phyloP scores from a whole-genome alignment of 371 early-diverging fungal species.

The Mucor plumbeus region DNA sequence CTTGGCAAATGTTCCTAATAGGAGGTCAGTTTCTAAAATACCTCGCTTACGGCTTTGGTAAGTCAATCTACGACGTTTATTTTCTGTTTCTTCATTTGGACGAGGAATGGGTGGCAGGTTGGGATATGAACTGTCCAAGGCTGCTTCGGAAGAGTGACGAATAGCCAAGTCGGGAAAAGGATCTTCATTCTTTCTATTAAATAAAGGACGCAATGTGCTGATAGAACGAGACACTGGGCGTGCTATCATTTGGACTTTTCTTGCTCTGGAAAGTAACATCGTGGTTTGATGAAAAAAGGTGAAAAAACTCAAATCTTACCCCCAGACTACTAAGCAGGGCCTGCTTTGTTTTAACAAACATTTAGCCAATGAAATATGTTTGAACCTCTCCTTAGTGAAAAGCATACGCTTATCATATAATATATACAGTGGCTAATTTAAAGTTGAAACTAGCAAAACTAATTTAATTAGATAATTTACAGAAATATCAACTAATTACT shows the following conservation, averaged over 20 bases:
- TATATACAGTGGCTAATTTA: too few relatives aligned
- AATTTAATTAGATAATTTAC: too few relatives aligned
- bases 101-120: slow-evolving; percentile 68
- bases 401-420: too few relatives aligned
- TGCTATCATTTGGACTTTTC: not conserved
- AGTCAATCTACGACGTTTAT: slow-evolving; percentile 80
- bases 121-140: slow-evolving; percentile 58
- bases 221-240: not conserved
- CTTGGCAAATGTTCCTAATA: slow-evolving; percentile 88
- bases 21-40: slow-evolving; percentile 91
- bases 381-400: too few relatives aligned
- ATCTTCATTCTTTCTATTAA: slow-evolving; percentile 25
- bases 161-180: slow-evolving; percentile 52
- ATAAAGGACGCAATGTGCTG: slow-evolving; percentile 4
- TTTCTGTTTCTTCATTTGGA: slow-evolving; percentile 66
- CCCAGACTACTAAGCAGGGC: too few relatives aligned
- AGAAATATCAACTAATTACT: too few relatives aligned
- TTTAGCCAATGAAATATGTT: too few relatives aligned
- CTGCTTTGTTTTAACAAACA: too few relatives aligned
- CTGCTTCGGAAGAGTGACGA: slow-evolving; percentile 54
- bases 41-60: slow-evolving; percentile 95
- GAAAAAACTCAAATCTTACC: too few relatives aligned
- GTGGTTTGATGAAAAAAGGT: not conserved
- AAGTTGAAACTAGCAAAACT: too few relatives aligned
- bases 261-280: slow-evolving; percentile 8